These are phyloP conservation scores for Metschnikowia reukaufii DNA, from an alignment of 805 yeast species.

Conservation along the genomic window DNA sequence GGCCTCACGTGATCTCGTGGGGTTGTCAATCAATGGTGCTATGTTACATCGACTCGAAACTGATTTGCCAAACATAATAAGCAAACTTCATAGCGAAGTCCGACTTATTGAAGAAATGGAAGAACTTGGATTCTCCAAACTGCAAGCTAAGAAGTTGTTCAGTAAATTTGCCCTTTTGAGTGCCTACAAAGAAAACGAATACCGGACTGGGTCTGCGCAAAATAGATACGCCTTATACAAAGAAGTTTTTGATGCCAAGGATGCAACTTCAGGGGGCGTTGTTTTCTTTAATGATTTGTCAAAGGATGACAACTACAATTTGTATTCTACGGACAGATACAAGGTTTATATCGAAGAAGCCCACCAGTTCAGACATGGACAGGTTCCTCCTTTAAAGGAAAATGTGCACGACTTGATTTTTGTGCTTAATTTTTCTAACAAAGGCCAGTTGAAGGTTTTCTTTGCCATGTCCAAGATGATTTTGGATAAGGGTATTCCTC, in stretches of 20 bases:
- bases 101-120: conserved; percentile 24
- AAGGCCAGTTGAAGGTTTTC: conserved; percentile 50
- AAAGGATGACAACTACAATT: conserved; percentile 52
- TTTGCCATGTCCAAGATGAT: conserved; percentile 50
- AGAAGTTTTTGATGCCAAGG: conserved; percentile 22
- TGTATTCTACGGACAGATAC: conserved; percentile 43
- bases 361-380: conserved; percentile 37
- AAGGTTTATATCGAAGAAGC: conserved; percentile 41
- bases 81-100: conserved; percentile 35
- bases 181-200: conserved; percentile 40
- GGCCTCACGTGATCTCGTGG: conserved; percentile 39
- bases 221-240: conserved; percentile 36
- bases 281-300: conserved; percentile 80
- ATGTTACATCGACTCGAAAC: conserved; percentile 47
- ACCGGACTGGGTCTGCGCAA: conserved; percentile 34
- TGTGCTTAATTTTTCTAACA: conserved; percentile 58
- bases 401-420: conserved; percentile 77
- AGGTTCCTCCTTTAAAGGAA: conserved; percentile 66
- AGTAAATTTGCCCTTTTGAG: conserved; percentile 40
- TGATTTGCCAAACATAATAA: conserved; percentile 43
- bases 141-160: conserved; percentile 35
- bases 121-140: conserved; percentile 29
- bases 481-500: conserved; percentile 62
- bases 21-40: conserved; percentile 71
- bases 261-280: conserved; percentile 38